Conservation (phyloP, 2,329 filamentous ascomycete species). For the Samsoniella hepiali region DNA sequence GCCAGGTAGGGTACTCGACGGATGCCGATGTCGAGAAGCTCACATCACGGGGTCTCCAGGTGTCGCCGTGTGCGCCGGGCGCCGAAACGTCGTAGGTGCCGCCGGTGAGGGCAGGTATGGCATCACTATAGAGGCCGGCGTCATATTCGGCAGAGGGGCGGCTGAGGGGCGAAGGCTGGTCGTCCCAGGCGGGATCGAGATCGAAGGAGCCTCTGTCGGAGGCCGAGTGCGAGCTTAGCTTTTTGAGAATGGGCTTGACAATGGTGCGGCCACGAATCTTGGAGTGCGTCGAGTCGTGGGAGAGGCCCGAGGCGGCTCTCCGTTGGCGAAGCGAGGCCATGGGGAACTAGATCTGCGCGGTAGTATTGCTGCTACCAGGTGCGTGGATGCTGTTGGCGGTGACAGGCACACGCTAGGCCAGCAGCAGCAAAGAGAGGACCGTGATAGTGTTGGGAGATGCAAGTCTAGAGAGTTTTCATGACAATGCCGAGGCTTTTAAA, state of each 20-base stretch:
- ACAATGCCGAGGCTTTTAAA: background rate
- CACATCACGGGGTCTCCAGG: conserved; percentile 39
- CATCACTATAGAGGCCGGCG: conserved; percentile 20
- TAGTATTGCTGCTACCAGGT: background rate
- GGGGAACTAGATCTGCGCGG: background rate
- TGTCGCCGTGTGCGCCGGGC: conserved; percentile 19
- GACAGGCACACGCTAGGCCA: background rate
- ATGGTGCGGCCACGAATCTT: conserved; percentile 47
- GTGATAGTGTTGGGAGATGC: background rate
- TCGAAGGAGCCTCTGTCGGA: conserved; percentile 63
- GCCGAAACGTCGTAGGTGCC: conserved; percentile 21
- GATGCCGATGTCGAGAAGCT: conserved; percentile 42
- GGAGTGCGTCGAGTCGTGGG: conserved; percentile 21
- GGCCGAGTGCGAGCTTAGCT: conserved; percentile 43
- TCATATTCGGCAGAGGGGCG: conserved; percentile 27
- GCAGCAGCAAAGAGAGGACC: conserved; percentile 1
- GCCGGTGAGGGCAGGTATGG: conserved; percentile 12
- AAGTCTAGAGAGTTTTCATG: conserved; percentile 4
- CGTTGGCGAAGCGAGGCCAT: conserved; percentile 7
- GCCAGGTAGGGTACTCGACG: conserved; percentile 30
- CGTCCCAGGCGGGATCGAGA: conserved; percentile 57
- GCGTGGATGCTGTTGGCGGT: background rate
- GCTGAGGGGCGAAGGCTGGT: conserved; percentile 40
- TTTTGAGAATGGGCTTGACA: conserved; percentile 63
- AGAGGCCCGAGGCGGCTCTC: background rate